Percentiles rank a stretch among this genome's conserved stretches.
These are phyloP conservation scores for Nectriaceae sp. DNA, from an alignment of 2,329 filamentous ascomycete species.

Conservation along the genomic window DNA sequence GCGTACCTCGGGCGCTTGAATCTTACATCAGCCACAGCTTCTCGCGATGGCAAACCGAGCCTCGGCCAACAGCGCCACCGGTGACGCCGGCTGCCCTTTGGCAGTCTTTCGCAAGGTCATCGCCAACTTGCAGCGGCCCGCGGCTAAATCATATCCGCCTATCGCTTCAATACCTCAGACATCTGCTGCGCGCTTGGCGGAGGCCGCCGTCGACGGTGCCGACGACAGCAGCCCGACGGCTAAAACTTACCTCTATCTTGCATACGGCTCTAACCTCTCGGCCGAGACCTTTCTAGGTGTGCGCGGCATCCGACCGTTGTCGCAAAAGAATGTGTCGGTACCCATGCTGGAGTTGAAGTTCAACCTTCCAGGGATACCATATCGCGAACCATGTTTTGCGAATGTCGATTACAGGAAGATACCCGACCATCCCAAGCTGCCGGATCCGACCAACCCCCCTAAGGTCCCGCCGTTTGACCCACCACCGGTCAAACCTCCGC, in stretches of 20 bases:
- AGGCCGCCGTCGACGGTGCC: conserved; percentile 29
- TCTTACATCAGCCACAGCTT: neutral
- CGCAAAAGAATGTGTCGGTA: conserved; percentile 78
- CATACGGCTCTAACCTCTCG: conserved; percentile 89
- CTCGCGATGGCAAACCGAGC: neutral
- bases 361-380: conserved; percentile 82
- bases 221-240: conserved; percentile 22
- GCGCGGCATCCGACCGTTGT: conserved; percentile 79
- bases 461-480: conserved; percentile 30
- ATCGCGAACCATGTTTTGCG: conserved; percentile 88
- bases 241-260: conserved; percentile 72
- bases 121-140: conserved; percentile 18
- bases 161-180: conserved; percentile 36
- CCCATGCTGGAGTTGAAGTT: conserved; percentile 80
- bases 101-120: conserved; percentile 29
- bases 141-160: conserved; percentile 27
- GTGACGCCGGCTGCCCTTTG: conserved; percentile 8
- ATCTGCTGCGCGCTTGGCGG: conserved; percentile 29
- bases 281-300: conserved; percentile 76
- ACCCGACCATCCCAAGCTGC: conserved; percentile 40
- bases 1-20: neutral
- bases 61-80: neutral
- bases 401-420: conserved; percentile 68
- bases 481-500: conserved; percentile 21
- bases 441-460: conserved; percentile 33